These are phyloP conservation scores for Tuctoria greenei DNA, from an alignment of 176 grass and related monocot species.

Conservation along the genomic window DNA sequence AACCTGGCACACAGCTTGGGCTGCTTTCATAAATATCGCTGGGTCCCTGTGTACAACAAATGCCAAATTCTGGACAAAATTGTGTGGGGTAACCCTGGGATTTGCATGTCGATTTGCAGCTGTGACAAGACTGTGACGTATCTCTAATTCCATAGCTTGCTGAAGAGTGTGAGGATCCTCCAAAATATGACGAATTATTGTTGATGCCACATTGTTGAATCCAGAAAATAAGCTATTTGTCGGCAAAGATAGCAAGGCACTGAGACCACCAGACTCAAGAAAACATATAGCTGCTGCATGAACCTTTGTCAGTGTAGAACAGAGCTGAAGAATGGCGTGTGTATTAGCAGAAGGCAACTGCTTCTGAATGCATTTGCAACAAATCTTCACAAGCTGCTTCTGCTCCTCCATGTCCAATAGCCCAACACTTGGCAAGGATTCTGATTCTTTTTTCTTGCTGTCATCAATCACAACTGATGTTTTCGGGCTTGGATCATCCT, in stretches of 20 bases:
- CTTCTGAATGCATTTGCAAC: slow-evolving; percentile 81
- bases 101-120: slow-evolving; percentile 83
- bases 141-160: slow-evolving; percentile 99
- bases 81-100: slow-evolving; percentile 72
- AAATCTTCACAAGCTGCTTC: slow-evolving; percentile 78
- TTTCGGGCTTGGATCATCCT: slow-evolving; percentile 51
- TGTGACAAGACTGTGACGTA: slow-evolving; percentile 84
- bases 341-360: slow-evolving; percentile 75
- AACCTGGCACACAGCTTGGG: slow-evolving; percentile 91
- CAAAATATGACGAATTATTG: slow-evolving; percentile 94
- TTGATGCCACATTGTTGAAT: slow-evolving; percentile 87
- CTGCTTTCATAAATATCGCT: slow-evolving; percentile 86
- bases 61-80: slow-evolving; percentile 85
- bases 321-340: slow-evolving; percentile 93
- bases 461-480: slow-evolving; percentile 77
- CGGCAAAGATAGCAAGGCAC: slow-evolving; percentile 72
- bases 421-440: slow-evolving; percentile 40
- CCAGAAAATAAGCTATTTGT: slow-evolving; percentile 89
- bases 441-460: slow-evolving; percentile 54
- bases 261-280: slow-evolving; percentile 81
- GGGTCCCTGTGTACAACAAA: slow-evolving; percentile 89
- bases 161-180: slow-evolving; percentile 97
- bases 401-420: slow-evolving; percentile 76
- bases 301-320: slow-evolving; percentile 83
- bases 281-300: slow-evolving; percentile 75